These are phyloP conservation scores for Fusarium duplospermum DNA, from an alignment of 2,329 filamentous ascomycete genomes.

Conservation along the genomic window DNA sequence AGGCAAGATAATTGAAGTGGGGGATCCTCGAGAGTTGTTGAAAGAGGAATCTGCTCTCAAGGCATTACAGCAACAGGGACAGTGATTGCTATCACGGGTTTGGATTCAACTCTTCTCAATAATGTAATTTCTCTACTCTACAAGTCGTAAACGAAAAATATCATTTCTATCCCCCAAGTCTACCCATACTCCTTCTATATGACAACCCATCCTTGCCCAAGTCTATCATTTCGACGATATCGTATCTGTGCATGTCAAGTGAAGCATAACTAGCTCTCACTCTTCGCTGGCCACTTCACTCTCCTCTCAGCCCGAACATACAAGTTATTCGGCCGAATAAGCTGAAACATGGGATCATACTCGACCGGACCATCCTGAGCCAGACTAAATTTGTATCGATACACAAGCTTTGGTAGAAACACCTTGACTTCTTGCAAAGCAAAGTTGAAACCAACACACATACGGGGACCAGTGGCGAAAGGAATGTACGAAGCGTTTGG, in stretches of 20 bases:
- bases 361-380: slow-evolving; percentile 64
- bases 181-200: neutral
- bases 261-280: neutral
- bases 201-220: neutral
- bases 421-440: slow-evolving; percentile 71
- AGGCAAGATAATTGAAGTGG: slow-evolving; percentile 43
- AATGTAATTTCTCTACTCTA: neutral
- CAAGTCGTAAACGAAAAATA: neutral
- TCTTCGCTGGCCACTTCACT: slow-evolving; percentile 58
- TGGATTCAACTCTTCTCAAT: neutral
- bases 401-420: slow-evolving; percentile 68
- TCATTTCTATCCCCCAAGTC: neutral
- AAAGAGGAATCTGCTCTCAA: slow-evolving; percentile 5
- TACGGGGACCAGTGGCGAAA: slow-evolving; percentile 67
- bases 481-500: slow-evolving; percentile 67
- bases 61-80: neutral
- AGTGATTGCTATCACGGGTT: neutral
- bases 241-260: neutral
- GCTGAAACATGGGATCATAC: slow-evolving; percentile 70
- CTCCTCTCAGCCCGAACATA: slow-evolving; percentile 63
- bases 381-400: slow-evolving; percentile 66
- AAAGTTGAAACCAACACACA: slow-evolving; percentile 75
- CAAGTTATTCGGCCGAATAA: slow-evolving; percentile 66
- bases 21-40: slow-evolving; percentile 41
- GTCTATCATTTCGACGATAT: neutral